Percentiles rank a stretch among this genome's conserved stretches.
Conservation (phyloP, 305 asterid species). For the Fraxinus nigra region DNA sequence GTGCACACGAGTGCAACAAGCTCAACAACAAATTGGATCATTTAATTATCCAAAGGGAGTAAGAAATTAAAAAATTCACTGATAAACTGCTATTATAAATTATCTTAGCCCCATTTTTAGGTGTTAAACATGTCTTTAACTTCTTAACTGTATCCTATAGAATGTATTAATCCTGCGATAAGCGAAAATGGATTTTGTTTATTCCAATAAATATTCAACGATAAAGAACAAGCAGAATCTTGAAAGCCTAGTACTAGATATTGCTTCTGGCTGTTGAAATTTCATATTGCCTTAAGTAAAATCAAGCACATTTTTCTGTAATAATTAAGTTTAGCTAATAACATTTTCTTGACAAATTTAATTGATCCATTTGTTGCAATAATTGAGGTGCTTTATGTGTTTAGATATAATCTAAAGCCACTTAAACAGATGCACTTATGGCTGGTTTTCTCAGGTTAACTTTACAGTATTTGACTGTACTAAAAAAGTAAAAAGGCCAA, state of each 20-base stretch:
- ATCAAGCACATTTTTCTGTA: neutral
- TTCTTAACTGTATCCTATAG: neutral
- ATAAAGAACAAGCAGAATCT: neutral
- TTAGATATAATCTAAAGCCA: neutral
- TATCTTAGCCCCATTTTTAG: neutral
- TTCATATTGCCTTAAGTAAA: neutral
- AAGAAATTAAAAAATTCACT: neutral
- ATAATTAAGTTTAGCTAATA: neutral
- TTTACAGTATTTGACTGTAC: neutral
- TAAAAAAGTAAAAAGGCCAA: neutral
- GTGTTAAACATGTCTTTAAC: neutral
- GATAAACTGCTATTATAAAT: neutral
- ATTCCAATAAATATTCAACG: neutral
- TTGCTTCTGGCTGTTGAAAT: neutral
- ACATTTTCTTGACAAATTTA: neutral
- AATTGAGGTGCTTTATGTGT: neutral
- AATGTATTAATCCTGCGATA: neutral
- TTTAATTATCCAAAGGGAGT: neutral
- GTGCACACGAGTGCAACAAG: neutral
- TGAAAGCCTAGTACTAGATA: neutral
- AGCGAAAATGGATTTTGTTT: neutral
- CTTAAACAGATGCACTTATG: neutral
- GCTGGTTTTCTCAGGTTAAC: neutral
- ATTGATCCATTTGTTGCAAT: neutral
- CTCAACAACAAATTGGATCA: neutral